phyloP scores from a whole-genome alignment of 2,329 filamentous ascomycete genomes.

The Aspergillus puulaauensis region DNA sequence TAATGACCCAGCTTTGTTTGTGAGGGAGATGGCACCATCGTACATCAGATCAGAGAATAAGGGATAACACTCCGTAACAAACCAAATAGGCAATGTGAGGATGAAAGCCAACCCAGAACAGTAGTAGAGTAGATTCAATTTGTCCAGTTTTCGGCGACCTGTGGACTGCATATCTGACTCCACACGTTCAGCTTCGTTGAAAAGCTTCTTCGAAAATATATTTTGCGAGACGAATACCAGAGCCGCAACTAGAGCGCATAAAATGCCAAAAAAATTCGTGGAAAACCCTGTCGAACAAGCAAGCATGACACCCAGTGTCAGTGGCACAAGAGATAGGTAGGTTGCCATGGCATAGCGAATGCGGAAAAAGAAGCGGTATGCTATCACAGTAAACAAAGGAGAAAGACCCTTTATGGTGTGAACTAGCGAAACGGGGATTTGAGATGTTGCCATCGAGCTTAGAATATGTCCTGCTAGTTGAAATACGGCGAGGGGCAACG shows the following conservation, averaged over 20 bases:
- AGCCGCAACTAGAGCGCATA: constrained; percentile 85
- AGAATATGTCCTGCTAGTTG: constrained; percentile 92
- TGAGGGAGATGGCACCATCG: constrained; percentile 75
- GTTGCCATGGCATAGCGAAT: constrained; percentile 85
- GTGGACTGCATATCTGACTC: constrained; percentile 69
- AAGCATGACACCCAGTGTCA: constrained; percentile 92
- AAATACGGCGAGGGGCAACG: constrained; percentile 87
- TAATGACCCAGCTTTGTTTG: constrained; percentile 71
- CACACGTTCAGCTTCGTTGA: constrained; percentile 86
- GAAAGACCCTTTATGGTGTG: constrained; percentile 98
- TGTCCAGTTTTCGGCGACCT: constrained; percentile 78
- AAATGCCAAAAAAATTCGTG: constrained; percentile 84
- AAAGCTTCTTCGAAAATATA: constrained; percentile 96
- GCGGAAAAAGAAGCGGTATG: constrained; percentile 84
- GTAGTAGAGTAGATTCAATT: constrained; percentile 94
- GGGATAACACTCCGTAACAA: constrained; percentile 81
- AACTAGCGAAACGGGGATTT: constrained; percentile 93
- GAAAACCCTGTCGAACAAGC: constrained; percentile 91
- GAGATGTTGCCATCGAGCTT: constrained; percentile 88
- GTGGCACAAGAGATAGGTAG: constrained; percentile 83
- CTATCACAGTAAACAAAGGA: constrained; percentile 89
- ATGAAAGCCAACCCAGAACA: constrained; percentile 92
- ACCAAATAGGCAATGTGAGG: constrained; percentile 86
- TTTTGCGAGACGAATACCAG: constrained; percentile 97
- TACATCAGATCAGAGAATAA: constrained; percentile 75